Conservation (phyloP, 2,329 filamentous ascomycete genomes). For the Botrytis cinerea region DNA sequence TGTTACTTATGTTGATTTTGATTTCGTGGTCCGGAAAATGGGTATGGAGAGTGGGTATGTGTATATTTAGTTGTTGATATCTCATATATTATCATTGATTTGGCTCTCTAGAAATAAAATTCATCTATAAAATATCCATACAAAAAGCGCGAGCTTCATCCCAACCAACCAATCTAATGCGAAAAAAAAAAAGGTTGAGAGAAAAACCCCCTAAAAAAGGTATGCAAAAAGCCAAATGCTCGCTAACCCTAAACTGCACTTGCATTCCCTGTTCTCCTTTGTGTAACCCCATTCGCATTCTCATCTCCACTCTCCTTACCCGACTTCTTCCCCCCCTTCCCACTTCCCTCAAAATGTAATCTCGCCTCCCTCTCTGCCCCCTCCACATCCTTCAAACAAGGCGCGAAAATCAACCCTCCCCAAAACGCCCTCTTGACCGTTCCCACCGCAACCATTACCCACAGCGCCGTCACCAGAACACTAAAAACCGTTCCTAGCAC, state of each 20-base stretch:
- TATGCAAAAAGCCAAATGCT: background rate
- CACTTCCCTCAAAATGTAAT: constrained; percentile 6
- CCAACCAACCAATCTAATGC: background rate
- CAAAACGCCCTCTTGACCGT: constrained; percentile 52
- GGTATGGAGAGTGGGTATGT: background rate
- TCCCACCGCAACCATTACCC: constrained; percentile 54
- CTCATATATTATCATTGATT: background rate
- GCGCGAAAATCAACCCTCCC: constrained; percentile 55
- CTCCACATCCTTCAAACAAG: constrained; percentile 49
- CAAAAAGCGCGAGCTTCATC: background rate
- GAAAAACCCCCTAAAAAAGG: background rate
- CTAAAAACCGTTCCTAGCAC: constrained; percentile 55
- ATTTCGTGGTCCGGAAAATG: background rate
- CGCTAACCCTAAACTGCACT: background rate
- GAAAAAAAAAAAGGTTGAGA: background rate
- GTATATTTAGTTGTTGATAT: background rate
- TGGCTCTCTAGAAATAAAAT: fast-evolving
- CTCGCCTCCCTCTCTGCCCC: constrained; percentile 26
- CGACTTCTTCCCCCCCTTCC: background rate
- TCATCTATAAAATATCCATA: background rate
- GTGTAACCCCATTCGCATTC: background rate
- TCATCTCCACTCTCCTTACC: background rate
- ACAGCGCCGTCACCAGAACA: constrained; percentile 53
- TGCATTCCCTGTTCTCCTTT: background rate
- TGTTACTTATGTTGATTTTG: background rate